Base-by-base conservation (phyloP, 768 basidiomycete species). In the Suillus ampliporus region DNA sequence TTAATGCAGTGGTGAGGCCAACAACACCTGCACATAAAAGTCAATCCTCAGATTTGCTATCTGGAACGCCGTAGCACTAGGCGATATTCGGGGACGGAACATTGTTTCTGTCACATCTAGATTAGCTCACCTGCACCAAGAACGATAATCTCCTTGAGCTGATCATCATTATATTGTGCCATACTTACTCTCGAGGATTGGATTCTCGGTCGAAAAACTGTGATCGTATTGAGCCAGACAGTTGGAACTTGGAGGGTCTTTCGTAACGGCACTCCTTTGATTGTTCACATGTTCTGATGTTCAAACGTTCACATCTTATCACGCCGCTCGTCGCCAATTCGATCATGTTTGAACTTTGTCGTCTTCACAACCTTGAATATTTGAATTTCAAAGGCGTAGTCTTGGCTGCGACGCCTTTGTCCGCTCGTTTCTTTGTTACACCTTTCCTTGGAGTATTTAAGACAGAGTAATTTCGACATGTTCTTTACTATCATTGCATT, bases 1-100 rank as follows among this genome's bases (percentile, higher is more conserved):
- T 85, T 47, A 93, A 66, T 0, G 91, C 92, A 4, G 92, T 89
- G 1, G 90, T 88, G 34, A 94, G 79, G 4, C 92, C 92, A 4
- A 93, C 75, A 1, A 94, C 91, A 51, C 92, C 92, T 38, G 5
- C 13, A 38, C 38, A 38, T 38, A 13, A 38, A 38, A 38, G 38
- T 38, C 38, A 38, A 13, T 38, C 38, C 31, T 31, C 6, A 6
- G 31, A 31, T 31, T 31, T 31, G 31, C 31, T 31, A 31, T 31
- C 31, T 31, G 31, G 31, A 6, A 6, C 31, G 31, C 31, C 31
- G n/a, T n/a, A n/a, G n/a, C n/a, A n/a, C n/a, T n/a, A 37, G 9
- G 2, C 13, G 9, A 3, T 37, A 37, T 37, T 4, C 13, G 37
- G 37, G 37, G 38, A 14, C 38, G 14, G 37, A 37, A 9, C 13